Evolutionary conservation across 345 rosid genomes (phyloP), one percentile per base, ranked within the genome.

Genomic region (Turritis glabra): DNA sequence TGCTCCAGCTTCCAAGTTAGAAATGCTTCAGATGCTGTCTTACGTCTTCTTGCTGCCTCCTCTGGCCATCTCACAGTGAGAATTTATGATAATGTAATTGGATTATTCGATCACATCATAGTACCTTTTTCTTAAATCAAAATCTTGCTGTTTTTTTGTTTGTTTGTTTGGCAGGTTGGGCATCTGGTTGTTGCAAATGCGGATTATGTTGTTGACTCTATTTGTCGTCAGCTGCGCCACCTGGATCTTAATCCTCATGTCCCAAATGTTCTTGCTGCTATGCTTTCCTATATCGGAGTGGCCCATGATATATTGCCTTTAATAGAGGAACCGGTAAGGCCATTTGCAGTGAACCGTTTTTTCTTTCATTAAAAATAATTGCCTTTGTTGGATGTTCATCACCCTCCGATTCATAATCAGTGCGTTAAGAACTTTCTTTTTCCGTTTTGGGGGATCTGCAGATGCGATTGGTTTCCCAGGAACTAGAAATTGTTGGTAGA

Each of bases 201-300:
- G 9, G 99, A 94, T 77, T 94, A 94, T 71, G 73, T 94, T 37
- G 52, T 92, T 67, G 99, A 94, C 79, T 92, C 99, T 69, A 79
- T 94, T 43, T 91, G 95, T 79, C 93, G 82, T 68, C 99, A 94
- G 65, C 77, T 94, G 41, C 93, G 90, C 23, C 99, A 91, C 80
- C 75, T 94, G 71, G 93, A 94, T 87, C 89, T 91, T 66, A 87
- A 94, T 68, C 92, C 97, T 56, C 93, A 82, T 61, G 92, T 86
- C 58, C 99, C 99, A 51, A 85, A 82, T 85, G 99, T 94, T 68
- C 93, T 94, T 74, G 96, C 99, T 74, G 87, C 97, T 48, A 79
- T 94, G 92, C 97, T 94, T 81, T 94, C 99, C 54, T 94, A 87
- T 78, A 76, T 94, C 32, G 97, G 99, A 64, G 90, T 87, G 60